Evolutionary conservation across 2,329 filamentous ascomycete species (phyloP), one percentile per base, ranked within the genome.

Genomic region (Dactylonectria estremocensis): DNA sequence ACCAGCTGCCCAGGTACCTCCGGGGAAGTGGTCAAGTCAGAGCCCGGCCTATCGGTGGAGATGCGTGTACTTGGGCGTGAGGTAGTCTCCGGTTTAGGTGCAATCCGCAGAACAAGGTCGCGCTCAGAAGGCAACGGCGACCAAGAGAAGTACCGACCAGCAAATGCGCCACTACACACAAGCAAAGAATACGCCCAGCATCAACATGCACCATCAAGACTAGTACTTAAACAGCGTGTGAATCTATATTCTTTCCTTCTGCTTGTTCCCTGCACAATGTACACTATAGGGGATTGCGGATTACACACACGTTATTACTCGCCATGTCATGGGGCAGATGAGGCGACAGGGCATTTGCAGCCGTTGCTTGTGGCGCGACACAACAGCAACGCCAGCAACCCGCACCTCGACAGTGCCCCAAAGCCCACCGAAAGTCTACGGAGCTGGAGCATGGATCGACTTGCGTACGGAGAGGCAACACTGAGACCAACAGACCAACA

Each of bases 281-380:
- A 11, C 11, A 50, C 14, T 50, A 50, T 50, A 50, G 48, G 48
- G 24, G 49, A 52, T 33, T 33, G 16, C 49, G 14, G 28, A 10
- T 48, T 35, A 8, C 60, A 43, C 43, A 35, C 61, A 54, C 55
- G 54, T 64, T 37, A 48, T 31, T 48, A n/a, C n/a, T 58, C 33
- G 46, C 54, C 55, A 64, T 64, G 48, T 48, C 61, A 64, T 58
- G 40, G 31, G 45, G 31, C 18, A 48, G 28, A 54, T 55, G 50
- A 62, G 40, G 50, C 31, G 50, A 52, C 49, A 54, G 33, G 22
- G 58, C 33, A 40, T 53, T 45, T 20, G 52, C 46, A 53, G 37
- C 64, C 58, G 53, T 66, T 61, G 46, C 46, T 43, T 52, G 64
- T 66, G 64, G 64, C 64, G 58, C 64, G 58, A 66, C 58, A 61